Evolutionary conservation across 2,329 filamentous ascomycete genomes (phyloP), one percentile per base, ranked within the genome.

Genomic region (Aspergillus sp.): DNA sequence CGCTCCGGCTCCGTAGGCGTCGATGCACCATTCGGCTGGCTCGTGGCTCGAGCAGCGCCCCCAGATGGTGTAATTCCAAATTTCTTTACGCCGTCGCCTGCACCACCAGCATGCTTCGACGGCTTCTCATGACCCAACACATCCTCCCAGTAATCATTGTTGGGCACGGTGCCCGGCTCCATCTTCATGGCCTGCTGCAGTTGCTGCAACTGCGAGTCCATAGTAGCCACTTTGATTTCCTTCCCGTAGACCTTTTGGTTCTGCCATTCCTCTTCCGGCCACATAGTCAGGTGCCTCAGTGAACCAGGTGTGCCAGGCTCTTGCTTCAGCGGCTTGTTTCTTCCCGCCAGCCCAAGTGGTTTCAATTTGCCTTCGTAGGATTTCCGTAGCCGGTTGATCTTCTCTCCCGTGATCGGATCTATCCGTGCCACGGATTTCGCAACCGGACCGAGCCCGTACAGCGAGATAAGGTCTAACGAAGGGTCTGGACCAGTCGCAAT

Each of bases 341-440:
- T 69, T 26, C 73, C 73, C 29, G 73, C 64, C 33, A 76, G 57
- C 7, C 66, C 66, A 40, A 75, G 57, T 2, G 61, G 66, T 55
- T 75, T 75, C 55, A 75, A 59, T 54, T 75, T 73, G 38, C 73
- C 73, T 57, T 75, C 73, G 51, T 76, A 76, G 3, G 73, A 75
- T 52, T 75, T 76, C 49, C 81, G 71, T 38, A 84, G 69, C 59
- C 79, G 77, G 64, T 83, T 82, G 51, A 75, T 74, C 67, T 84
- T 84, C 59, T 82, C 79, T 50, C 80, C 80, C n/a, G 79, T 82
- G 19, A 72, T 63, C 10, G 79, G 78, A 60, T 84, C 78, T 43
- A 69, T 73, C 45, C 81, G 71, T 49, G 76, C 78, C 52, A 83
- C 79, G 45, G 74, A 79, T 54, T 72, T 71, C 50, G 79, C 77